Evolutionary conservation across 2,329 filamentous ascomycete species (phyloP).

Genomic region (Fusarium cyanostomum): DNA sequence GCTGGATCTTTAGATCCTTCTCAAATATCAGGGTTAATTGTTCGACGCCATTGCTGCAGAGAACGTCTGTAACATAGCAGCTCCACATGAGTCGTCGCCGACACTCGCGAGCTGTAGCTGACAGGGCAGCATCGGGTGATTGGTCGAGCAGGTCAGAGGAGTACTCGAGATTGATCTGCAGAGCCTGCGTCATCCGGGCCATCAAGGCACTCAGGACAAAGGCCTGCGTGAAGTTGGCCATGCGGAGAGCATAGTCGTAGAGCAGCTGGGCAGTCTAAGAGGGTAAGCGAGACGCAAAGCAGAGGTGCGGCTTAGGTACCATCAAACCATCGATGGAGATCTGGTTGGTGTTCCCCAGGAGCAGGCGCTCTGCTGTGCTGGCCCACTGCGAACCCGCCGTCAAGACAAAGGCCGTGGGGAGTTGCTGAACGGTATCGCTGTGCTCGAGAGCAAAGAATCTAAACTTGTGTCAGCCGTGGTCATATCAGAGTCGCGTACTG

Average conservation of each 20-base stretch:
- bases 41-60: slow-evolving; percentile 30
- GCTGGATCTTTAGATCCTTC: slow-evolving; percentile 28
- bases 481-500: background rate
- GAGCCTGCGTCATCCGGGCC: slow-evolving; percentile 28
- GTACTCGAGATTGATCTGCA: slow-evolving; percentile 33
- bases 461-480: background rate
- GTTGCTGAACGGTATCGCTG: slow-evolving; percentile 7
- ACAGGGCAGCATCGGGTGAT: background rate
- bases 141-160: slow-evolving; percentile 14
- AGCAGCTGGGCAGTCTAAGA: slow-evolving; percentile 28
- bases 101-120: slow-evolving; percentile 18
- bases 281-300: background rate
- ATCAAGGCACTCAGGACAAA: slow-evolving; percentile 30
- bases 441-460: slow-evolving; percentile 30
- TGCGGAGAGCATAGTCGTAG: slow-evolving; percentile 29
- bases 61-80: slow-evolving; percentile 31
- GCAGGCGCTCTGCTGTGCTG: slow-evolving; percentile 15
- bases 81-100: slow-evolving; percentile 35
- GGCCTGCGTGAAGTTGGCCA: slow-evolving; percentile 33
- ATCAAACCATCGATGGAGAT: slow-evolving; percentile 28
- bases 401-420: slow-evolving; percentile 2
- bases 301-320: background rate
- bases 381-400: slow-evolving; percentile 28
- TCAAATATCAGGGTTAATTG: slow-evolving; percentile 27
- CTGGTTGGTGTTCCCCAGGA: slow-evolving; percentile 14